These are phyloP conservation scores for Fusarium pininemorale DNA, from an alignment of 2,329 filamentous ascomycete genomes.

Conservation along the genomic window DNA sequence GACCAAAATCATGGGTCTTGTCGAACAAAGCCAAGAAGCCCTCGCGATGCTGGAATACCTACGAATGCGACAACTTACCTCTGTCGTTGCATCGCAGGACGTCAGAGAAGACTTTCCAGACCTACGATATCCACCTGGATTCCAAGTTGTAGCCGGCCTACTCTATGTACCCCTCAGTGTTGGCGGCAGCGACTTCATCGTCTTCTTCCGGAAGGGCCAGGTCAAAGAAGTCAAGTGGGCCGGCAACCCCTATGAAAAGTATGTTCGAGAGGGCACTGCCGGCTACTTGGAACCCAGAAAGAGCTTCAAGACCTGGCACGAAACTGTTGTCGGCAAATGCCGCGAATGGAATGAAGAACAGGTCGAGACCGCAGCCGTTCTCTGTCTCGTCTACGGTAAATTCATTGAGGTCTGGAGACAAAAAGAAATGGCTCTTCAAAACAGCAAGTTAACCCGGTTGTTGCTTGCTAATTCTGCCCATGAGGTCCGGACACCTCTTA, in stretches of 20 bases:
- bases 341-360: constrained; percentile 91
- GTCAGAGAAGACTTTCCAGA: constrained; percentile 82
- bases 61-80: constrained; percentile 76
- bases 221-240: constrained; percentile 84
- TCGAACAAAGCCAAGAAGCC: constrained; percentile 82
- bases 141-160: constrained; percentile 79
- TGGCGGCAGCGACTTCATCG: constrained; percentile 84
- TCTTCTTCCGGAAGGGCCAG: constrained; percentile 86
- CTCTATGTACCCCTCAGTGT: constrained; percentile 83
- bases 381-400: constrained; percentile 87
- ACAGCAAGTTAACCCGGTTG: constrained; percentile 79
- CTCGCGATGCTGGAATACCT: constrained; percentile 87
- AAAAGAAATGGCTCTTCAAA: constrained; percentile 85
- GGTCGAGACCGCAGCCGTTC: constrained; percentile 85
- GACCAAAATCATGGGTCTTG: constrained; percentile 81
- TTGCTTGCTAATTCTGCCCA: constrained; percentile 89
- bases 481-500: constrained; percentile 88
- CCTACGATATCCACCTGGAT: constrained; percentile 80
- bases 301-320: constrained; percentile 83
- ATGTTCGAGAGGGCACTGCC: constrained; percentile 74
- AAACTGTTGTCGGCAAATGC: constrained; percentile 82
- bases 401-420: constrained; percentile 95
- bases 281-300: constrained; percentile 80
- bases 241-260: constrained; percentile 86
- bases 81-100: constrained; percentile 82